Percentiles rank a stretch among this genome's conserved stretches.
Evolutionary conservation across 768 basidiomycete species (phyloP).

Genomic region (Suillus americanus): DNA sequence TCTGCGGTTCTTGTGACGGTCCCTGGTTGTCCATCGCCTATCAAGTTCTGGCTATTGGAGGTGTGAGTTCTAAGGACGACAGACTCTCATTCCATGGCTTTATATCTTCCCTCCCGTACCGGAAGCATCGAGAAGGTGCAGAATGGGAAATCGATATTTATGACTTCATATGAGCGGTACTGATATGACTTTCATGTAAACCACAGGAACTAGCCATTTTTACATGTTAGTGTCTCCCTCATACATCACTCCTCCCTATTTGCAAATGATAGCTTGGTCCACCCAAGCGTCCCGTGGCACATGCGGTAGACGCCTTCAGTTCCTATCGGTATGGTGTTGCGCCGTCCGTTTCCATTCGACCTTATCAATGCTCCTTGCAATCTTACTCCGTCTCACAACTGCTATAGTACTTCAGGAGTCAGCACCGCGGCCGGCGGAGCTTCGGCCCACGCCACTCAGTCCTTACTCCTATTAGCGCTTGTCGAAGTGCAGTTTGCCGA

Average conservation of each 20-base stretch:
- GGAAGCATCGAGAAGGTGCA: background rate
- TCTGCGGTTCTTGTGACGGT: background rate
- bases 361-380: background rate
- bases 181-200: background rate
- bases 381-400: background rate
- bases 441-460: background rate
- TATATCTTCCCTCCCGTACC: background rate
- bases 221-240: background rate
- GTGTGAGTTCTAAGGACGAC: background rate
- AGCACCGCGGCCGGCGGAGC: background rate
- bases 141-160: background rate
- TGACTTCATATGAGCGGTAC: too few species aligned
- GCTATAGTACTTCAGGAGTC: background rate
- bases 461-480: background rate
- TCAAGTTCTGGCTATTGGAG: background rate
- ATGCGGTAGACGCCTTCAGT: background rate
- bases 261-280: background rate
- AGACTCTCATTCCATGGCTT: background rate
- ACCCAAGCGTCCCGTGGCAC: background rate
- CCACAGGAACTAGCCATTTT: background rate
- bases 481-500: background rate
- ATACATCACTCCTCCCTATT: background rate
- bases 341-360: background rate
- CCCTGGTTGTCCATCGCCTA: background rate
- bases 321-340: background rate